Conservation (phyloP, 2,329 filamentous ascomycete species). For the Sporothrix phasma region DNA sequence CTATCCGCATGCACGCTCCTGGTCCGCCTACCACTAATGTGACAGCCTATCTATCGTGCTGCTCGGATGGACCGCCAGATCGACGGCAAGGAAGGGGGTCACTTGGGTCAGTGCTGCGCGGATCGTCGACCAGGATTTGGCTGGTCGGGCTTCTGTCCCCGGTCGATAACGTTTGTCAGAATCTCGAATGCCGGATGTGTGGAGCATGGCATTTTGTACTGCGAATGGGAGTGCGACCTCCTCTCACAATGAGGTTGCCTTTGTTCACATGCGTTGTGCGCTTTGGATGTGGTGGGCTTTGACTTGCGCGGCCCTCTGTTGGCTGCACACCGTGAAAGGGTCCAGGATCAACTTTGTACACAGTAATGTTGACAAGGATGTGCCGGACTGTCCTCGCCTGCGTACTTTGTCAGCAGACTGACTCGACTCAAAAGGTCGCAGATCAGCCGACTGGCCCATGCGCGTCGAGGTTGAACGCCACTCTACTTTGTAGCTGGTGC, state of each 20-base stretch:
- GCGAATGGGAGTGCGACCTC: neutral
- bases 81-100: slow-evolving; percentile 10
- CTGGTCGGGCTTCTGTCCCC: neutral
- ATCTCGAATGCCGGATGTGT: slow-evolving; percentile 11
- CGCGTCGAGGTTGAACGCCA: neutral
- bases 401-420: neutral
- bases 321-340: neutral
- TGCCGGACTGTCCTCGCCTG: neutral
- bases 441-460: slow-evolving; percentile 11
- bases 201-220: neutral
- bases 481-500: neutral
- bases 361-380: too few relatives aligned
- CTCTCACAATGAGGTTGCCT: neutral
- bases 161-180: slow-evolving; percentile 4
- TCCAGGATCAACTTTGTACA: neutral
- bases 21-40: neutral
- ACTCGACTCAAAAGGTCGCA: neutral
- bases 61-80: slow-evolving; percentile 4
- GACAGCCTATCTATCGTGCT: neutral
- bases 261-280: neutral
- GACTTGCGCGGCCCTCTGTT: neutral
- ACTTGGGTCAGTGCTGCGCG: slow-evolving; percentile 8
- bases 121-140: slow-evolving; percentile 13
- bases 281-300: neutral
- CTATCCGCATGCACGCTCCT: neutral